Percentiles rank a stretch among this genome's conserved stretches.
phyloP scores from a whole-genome alignment of 176 grass and related monocot species.

The Bothriochloa decipiens region DNA sequence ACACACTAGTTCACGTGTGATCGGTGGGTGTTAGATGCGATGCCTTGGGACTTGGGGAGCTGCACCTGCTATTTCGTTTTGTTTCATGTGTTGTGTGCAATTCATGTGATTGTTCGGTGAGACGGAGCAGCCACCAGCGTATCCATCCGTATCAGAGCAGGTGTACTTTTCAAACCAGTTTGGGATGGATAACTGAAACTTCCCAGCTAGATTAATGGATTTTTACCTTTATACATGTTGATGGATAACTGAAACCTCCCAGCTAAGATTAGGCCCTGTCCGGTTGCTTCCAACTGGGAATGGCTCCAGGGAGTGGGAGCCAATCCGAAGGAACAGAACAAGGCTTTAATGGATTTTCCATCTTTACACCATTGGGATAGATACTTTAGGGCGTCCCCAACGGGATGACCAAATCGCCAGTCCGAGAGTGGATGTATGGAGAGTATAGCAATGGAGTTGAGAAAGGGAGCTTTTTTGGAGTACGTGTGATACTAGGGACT shows the following conservation, averaged over 20 bases:
- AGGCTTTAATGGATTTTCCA: background rate
- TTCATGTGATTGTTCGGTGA: constrained; percentile 15
- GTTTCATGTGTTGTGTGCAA: constrained; percentile 17
- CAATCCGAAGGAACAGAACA: no score
- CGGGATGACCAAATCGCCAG: background rate
- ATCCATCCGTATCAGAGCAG: background rate
- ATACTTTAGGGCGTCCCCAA: background rate
- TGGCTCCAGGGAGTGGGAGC: no score
- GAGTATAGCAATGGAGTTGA: background rate
- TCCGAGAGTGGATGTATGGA: background rate
- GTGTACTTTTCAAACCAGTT: background rate
- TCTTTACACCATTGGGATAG: background rate
- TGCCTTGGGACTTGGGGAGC: background rate
- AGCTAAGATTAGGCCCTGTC: background rate
- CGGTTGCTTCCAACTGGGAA: no score
- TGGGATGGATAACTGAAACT: constrained; percentile 11
- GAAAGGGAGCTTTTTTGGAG: background rate
- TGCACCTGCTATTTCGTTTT: background rate
- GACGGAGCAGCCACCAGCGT: background rate
- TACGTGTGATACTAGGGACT: background rate
- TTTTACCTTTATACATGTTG: background rate
- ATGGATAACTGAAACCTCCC: background rate
- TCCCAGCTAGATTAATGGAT: background rate
- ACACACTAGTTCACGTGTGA: constrained; percentile 15
- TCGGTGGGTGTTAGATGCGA: constrained; percentile 1